phyloP scores from a whole-genome alignment of 768 basidiomycete genomes.

The Pleurotus salmoneostramineus region DNA sequence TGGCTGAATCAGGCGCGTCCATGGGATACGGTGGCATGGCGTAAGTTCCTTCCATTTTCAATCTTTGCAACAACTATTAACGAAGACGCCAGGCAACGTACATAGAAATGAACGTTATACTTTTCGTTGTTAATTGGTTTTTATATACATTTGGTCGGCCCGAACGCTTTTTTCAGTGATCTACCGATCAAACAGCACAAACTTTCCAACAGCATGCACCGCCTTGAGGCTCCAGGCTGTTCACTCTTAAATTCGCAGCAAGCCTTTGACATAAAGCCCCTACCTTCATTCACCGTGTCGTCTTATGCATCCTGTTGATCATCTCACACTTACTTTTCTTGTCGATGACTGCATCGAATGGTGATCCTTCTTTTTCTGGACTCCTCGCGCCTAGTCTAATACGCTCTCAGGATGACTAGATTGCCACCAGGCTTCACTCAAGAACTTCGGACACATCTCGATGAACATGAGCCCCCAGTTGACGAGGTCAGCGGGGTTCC shows the following conservation, averaged over 20 bases:
- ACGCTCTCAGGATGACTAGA: conserved; percentile 62
- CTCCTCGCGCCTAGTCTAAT: background rate
- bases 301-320: conserved; percentile 23
- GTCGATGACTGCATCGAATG: conserved; percentile 84
- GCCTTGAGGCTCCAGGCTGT: too few relatives aligned
- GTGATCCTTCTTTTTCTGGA: conserved; percentile 24
- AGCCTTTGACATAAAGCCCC: too few relatives aligned
- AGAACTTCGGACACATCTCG: conserved; percentile 64
- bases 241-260: too few relatives aligned
- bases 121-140: background rate
- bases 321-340: conserved; percentile 54
- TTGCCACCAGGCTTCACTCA: conserved; percentile 75
- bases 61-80: background rate
- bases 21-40: conserved; percentile 62
- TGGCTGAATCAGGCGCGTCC: conserved; percentile 55
- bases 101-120: background rate
- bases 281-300: too few relatives aligned
- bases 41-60: conserved; percentile 22
- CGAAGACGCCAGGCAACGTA: background rate
- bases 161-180: background rate
- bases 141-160: background rate
- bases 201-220: too few relatives aligned
- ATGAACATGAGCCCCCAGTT: conserved; percentile 37
- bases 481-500: conserved; percentile 49
- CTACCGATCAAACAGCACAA: background rate